Evolutionary conservation across 1,139 yeast species (phyloP).

Genomic region (Sugiyamaella grinbergsii): DNA sequence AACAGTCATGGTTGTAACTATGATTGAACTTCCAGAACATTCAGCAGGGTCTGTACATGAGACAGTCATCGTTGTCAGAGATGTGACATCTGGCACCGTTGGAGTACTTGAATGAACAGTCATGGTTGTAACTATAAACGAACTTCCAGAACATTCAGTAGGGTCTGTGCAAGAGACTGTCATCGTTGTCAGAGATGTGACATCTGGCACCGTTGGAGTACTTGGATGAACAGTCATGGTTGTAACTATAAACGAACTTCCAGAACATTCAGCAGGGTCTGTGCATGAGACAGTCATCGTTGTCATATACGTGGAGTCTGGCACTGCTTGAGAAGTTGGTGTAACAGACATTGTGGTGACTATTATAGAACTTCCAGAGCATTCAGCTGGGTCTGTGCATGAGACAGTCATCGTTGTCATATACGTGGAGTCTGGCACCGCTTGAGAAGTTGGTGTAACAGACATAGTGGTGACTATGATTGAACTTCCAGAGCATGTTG

Average conservation of each 20-base stretch:
- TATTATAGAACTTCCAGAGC: slow-evolving; percentile 15
- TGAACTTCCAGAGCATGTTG: slow-evolving; percentile 20
- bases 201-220: background rate
- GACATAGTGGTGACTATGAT: slow-evolving; percentile 14
- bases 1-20: slow-evolving; percentile 14
- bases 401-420: slow-evolving; percentile 18
- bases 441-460: slow-evolving; percentile 5
- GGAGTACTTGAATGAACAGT: background rate
- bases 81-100: background rate
- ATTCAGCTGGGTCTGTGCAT: slow-evolving; percentile 18
- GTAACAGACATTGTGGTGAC: slow-evolving; percentile 18
- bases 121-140: background rate
- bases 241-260: background rate
- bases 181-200: slow-evolving; percentile 6
- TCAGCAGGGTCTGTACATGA: slow-evolving; percentile 20
- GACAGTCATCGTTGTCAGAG: slow-evolving; percentile 13
- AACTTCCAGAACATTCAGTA: slow-evolving; percentile 8
- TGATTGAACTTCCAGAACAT: slow-evolving; percentile 14
- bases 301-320: too few relatives aligned
- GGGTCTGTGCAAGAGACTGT: slow-evolving; percentile 17
- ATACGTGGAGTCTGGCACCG: background rate
- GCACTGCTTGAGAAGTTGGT: background rate
- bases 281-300: slow-evolving; percentile 8
- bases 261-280: slow-evolving; percentile 1
- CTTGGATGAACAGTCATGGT: slow-evolving; percentile 1